Evolutionary conservation across 495 filamentous ascomycete species (phyloP).

Genomic region (Talaromyces ruber): DNA sequence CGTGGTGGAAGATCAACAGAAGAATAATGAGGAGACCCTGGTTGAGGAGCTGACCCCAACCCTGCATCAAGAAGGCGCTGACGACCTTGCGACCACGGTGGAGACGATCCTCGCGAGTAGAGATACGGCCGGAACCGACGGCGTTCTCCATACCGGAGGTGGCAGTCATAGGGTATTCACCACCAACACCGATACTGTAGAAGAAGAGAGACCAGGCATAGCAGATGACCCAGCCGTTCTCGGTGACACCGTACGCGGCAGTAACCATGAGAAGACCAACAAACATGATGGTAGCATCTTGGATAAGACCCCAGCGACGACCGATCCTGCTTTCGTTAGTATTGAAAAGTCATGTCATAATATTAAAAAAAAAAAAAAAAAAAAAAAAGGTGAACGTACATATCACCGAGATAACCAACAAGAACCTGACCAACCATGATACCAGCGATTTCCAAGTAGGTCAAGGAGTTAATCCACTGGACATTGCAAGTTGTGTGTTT

Average conservation of each 20-base stretch:
- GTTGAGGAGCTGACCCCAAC: conserved; percentile 92
- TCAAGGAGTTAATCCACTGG: conserved; percentile 68
- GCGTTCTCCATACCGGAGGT: conserved; percentile 94
- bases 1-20: conserved; percentile 72
- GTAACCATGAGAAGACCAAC: conserved; percentile 80
- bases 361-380: too few relatives aligned
- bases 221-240: conserved; percentile 89
- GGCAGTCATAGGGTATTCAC: conserved; percentile 92
- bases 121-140: conserved; percentile 73
- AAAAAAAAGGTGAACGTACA: conserved; percentile 26
- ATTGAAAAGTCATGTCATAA: background rate
- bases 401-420: conserved; percentile 57
- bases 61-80: conserved; percentile 91
- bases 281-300: conserved; percentile 91
- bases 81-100: conserved; percentile 91
- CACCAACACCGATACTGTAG: conserved; percentile 85
- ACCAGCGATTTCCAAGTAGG: conserved; percentile 79
- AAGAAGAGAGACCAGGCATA: conserved; percentile 87
- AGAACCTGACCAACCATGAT: conserved; percentile 81
- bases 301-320: conserved; percentile 84
- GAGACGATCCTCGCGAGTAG: conserved; percentile 79
- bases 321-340: conserved; percentile 48
- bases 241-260: conserved; percentile 71
- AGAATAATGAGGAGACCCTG: conserved; percentile 75
- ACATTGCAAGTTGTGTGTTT: conserved; percentile 51